Evolutionary conservation across 257 asterid species (phyloP), one percentile per base, ranked within the genome.

Genomic region (Fraxinus pennsylvanica): DNA sequence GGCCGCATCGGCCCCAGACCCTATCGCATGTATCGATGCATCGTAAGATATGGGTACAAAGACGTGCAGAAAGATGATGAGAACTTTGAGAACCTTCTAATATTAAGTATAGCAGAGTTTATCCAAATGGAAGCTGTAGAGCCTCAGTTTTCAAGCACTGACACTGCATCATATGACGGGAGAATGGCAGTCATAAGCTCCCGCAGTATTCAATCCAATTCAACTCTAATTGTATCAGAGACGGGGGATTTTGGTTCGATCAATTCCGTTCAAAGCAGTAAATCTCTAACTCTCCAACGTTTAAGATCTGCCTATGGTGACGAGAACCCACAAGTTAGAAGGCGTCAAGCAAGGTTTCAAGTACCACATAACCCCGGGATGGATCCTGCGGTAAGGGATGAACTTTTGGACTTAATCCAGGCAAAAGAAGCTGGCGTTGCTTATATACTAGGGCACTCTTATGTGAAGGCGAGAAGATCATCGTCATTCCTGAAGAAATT

Each of bases 181-280:
- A 85, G 99, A 81, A 93, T 95, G 99, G 99, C 99, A 0, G 98
- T 95, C 41, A 91, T 95, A 81, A 88, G 98, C 86, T 86, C 92
- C 52, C 81, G 85, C 43, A 74, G 59, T 50, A 59, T 85, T 0
- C 87, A 87, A 19, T 87, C 96, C 0, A 81, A 80, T 33, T 80
- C 94, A 25, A 86, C 83, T 35, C 77, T 93, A 54, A 72, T 87
- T 7, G 84, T 85, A 30, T 85, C 91, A 0, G 90, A 89, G 82
- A 85, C 61, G 5, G 92, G 88, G 63, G 90, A 87, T 30, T 27
- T 27, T n/a, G 83, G 75, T 47, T 79, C 67, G 5, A 74, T 77
- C 68, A 72, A 82, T 72, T 84, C 92, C 39, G 80, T 87, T 69
- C 96, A 88, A 69, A 90, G 93, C 39, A 88, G 97, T 89, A 93